Evolutionary conservation across 805 yeast genomes (phyloP).

Genomic region (Cyberlindnera samutprakarnensis): DNA sequence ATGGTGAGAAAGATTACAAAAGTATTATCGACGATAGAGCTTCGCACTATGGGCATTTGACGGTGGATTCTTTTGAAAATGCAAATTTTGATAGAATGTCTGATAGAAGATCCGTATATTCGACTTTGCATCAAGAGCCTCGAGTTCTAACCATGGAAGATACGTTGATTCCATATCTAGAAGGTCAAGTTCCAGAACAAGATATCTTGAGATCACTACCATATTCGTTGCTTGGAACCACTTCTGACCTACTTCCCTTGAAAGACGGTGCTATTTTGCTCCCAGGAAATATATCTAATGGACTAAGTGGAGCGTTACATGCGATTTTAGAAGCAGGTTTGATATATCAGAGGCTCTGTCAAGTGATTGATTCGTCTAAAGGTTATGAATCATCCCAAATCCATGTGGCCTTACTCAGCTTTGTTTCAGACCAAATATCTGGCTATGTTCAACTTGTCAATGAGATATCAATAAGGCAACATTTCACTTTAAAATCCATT

Average conservation of each 20-base stretch:
- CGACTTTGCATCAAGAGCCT: conserved; percentile 14
- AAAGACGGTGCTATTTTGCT: conserved; percentile 27
- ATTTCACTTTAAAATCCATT: conserved; percentile 23
- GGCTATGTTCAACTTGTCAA: conserved; percentile 37
- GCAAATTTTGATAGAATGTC: conserved; percentile 27
- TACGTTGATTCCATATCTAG: conserved; percentile 27
- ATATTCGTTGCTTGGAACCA: conserved; percentile 54
- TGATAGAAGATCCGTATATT: conserved; percentile 29
- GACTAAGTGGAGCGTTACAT: conserved; percentile 49
- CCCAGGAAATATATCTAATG: conserved; percentile 47
- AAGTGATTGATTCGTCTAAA: conserved; percentile 22
- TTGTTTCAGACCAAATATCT: conserved; percentile 34
- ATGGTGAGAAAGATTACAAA: background rate
- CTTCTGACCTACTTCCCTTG: conserved; percentile 48
- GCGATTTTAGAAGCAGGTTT: conserved; percentile 66
- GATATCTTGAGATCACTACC: conserved; percentile 40
- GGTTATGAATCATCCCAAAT: conserved; percentile 38
- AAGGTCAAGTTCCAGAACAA: conserved; percentile 28
- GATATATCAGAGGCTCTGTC: conserved; percentile 42
- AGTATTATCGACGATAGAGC: conserved; percentile 8
- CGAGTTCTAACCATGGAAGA: conserved; percentile 22
- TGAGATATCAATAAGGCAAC: conserved; percentile 31
- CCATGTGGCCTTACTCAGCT: conserved; percentile 52
- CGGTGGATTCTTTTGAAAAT: conserved; percentile 34
- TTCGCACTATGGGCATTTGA: conserved; percentile 10